phyloP scores from a whole-genome alignment of 305 asterid species.

The Fraxinus platypoda region DNA sequence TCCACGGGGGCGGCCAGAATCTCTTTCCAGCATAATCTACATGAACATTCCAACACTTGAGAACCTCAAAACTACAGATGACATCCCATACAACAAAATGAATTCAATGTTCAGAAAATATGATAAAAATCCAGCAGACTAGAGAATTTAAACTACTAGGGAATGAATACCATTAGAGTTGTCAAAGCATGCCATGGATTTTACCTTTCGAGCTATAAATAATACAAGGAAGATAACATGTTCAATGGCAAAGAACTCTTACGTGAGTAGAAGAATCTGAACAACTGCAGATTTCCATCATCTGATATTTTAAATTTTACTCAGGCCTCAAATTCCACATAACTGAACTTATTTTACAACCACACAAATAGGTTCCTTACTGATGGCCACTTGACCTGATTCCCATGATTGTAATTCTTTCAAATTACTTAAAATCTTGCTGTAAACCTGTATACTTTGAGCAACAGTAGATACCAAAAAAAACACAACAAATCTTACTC shows the following conservation, averaged over 20 bases:
- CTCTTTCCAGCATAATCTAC: slow-evolving; percentile 92
- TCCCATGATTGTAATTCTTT: slow-evolving; percentile 17
- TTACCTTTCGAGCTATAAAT: neutral
- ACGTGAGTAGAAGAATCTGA: slow-evolving; percentile 53
- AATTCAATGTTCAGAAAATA: neutral
- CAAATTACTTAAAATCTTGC: slow-evolving; percentile 11
- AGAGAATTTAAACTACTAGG: neutral
- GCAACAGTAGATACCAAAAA: slow-evolving; percentile 19
- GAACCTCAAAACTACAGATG: slow-evolving; percentile 12
- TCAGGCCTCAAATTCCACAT: slow-evolving; percentile 46
- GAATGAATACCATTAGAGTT: neutral
- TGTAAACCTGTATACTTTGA: slow-evolving; percentile 22
- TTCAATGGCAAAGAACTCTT: slow-evolving; percentile 44
- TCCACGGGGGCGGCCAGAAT: slow-evolving; percentile 97
- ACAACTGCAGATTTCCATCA: slow-evolving; percentile 43
- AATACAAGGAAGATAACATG: slow-evolving; percentile 18
- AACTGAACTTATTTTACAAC: slow-evolving; percentile 36
- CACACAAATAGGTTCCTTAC: slow-evolving; percentile 36
- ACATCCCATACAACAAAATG: neutral
- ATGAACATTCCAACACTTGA: slow-evolving; percentile 17
- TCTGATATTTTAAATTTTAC: slow-evolving; percentile 34
- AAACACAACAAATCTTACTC: slow-evolving; percentile 11
- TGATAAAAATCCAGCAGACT: neutral
- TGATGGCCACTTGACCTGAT: slow-evolving; percentile 27
- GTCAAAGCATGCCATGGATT: neutral